Conservation (phyloP, 2,329 filamentous ascomycete species). For the Fusarium sp. region DNA sequence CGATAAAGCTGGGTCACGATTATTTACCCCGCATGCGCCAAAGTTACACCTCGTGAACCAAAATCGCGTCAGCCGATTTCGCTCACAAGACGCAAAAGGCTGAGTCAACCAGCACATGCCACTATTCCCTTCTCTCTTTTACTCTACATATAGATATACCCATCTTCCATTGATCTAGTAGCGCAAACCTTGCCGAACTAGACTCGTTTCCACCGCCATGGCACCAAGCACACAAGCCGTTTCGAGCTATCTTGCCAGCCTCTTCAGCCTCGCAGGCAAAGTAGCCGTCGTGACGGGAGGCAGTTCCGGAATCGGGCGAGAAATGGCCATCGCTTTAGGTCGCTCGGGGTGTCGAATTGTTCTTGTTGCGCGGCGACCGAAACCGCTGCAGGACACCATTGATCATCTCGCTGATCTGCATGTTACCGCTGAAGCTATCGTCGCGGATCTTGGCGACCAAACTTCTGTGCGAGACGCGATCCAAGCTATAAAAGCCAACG, state of each 20-base stretch:
- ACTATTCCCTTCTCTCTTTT: background rate
- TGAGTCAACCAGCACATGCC: background rate
- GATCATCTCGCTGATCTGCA: conserved; percentile 42
- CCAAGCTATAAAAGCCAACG: conserved; percentile 32
- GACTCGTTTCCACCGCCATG: conserved; percentile 20
- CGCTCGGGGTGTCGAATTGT: conserved; percentile 48
- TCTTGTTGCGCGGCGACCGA: conserved; percentile 45
- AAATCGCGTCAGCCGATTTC: conserved; percentile 24
- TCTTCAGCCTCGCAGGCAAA: conserved; percentile 48
- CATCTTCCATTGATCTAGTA: background rate
- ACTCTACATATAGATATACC: background rate
- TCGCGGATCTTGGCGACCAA: conserved; percentile 33
- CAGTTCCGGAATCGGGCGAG: conserved; percentile 51
- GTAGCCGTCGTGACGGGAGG: conserved; percentile 49
- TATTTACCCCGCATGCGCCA: conserved; percentile 25
- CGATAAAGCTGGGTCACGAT: conserved; percentile 10
- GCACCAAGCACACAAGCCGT: conserved; percentile 12
- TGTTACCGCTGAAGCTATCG: conserved; percentile 38
- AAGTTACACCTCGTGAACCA: conserved; percentile 23
- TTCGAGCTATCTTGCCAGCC: conserved; percentile 42
- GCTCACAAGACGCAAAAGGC: conserved; percentile 23
- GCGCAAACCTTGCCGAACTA: background rate
- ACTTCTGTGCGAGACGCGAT: conserved; percentile 27
- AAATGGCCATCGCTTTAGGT: conserved; percentile 47
- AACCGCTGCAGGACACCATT: conserved; percentile 42